These are phyloP conservation scores for Clitoria ternatea DNA, from an alignment of 306 rosid genomes.

Conservation along the genomic window DNA sequence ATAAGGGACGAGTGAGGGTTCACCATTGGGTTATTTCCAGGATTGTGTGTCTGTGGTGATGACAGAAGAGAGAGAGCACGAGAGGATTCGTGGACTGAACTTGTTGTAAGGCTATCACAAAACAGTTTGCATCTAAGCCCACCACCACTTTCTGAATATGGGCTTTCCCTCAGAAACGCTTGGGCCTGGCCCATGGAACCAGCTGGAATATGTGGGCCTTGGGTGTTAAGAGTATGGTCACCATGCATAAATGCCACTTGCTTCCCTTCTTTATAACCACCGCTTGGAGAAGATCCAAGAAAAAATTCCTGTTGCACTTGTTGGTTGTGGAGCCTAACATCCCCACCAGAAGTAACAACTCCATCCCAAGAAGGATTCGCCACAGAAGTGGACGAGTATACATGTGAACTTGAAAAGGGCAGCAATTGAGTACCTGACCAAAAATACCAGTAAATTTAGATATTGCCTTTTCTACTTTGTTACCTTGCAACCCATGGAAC, in stretches of 20 bases:
- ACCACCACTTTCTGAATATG: constrained; percentile 43
- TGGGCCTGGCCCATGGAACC: constrained; percentile 42
- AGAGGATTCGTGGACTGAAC: constrained; percentile 46
- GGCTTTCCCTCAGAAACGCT: constrained; percentile 33
- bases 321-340: constrained; percentile 44
- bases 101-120: constrained; percentile 43
- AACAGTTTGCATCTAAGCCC: constrained; percentile 39
- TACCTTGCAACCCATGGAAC: neutral
- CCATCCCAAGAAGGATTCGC: constrained; percentile 58
- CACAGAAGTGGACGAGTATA: constrained; percentile 47
- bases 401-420: constrained; percentile 59
- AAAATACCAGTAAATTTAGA: neutral
- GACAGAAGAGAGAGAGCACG: constrained; percentile 99
- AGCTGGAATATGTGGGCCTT: constrained; percentile 20
- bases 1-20: constrained; percentile 46
- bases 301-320: constrained; percentile 49
- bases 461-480: neutral
- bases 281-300: constrained; percentile 44
- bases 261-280: constrained; percentile 40
- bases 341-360: constrained; percentile 38
- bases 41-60: constrained; percentile 68
- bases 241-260: constrained; percentile 43
- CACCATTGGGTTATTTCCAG: constrained; percentile 47
- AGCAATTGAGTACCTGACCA: constrained; percentile 65
- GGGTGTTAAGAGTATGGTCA: constrained; percentile 23